Evolutionary conservation across 768 basidiomycete genomes (phyloP).

Genomic region (Tylopilus felleus): DNA sequence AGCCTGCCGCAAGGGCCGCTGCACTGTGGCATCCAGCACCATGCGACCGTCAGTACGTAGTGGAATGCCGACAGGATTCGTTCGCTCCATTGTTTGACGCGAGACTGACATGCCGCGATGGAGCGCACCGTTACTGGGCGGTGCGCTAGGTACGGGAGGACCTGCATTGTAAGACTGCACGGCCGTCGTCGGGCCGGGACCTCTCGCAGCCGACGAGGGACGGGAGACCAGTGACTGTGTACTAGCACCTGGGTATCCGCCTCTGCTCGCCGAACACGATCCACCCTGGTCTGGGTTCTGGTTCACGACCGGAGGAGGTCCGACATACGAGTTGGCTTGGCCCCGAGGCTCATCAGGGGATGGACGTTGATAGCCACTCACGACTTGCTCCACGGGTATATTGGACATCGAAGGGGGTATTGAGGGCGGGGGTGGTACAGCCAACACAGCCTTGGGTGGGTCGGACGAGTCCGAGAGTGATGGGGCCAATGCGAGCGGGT

Average conservation of each 20-base stretch:
- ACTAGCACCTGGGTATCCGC: not conserved
- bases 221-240: not conserved
- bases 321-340: slow-evolving; percentile 47
- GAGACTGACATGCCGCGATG: not conserved
- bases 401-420: slow-evolving; percentile 38
- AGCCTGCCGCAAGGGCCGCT: not conserved
- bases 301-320: slow-evolving; percentile 26
- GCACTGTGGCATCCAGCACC: not conserved
- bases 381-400: slow-evolving; percentile 66
- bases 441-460: slow-evolving; percentile 69
- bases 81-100: not conserved
- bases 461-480: slow-evolving; percentile 78
- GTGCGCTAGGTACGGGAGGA: not conserved
- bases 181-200: too few relatives aligned
- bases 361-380: slow-evolving; percentile 75
- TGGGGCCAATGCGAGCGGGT: slow-evolving; percentile 47
- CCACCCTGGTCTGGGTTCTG: slow-evolving; percentile 35
- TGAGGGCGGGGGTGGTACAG: slow-evolving; percentile 53
- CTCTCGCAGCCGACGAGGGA: not conserved
- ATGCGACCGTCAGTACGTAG: not conserved
- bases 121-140: not conserved
- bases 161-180: not conserved
- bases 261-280: slow-evolving; percentile 42
- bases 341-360: slow-evolving; percentile 81
- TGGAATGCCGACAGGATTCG: not conserved